Evolutionary conservation across 768 basidiomycete species (phyloP), one percentile per base, ranked within the genome.

Genomic region (Naganishia antarctica): DNA sequence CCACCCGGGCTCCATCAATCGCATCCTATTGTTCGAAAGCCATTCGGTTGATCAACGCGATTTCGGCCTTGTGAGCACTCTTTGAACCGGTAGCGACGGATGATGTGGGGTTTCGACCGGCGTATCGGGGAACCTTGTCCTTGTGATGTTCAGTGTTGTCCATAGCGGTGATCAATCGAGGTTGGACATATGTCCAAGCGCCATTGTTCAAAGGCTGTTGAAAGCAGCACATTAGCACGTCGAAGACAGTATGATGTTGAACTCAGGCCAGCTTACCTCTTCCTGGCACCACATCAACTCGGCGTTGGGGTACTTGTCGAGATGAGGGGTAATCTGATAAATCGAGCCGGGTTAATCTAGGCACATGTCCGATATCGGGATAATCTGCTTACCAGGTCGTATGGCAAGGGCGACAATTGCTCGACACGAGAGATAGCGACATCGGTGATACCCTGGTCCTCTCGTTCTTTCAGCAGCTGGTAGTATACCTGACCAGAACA

Each of bases 401-500:
- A 97, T 51, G 96, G 96, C 84, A 99, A 90, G 0, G 96, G 96
- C 28, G 91, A 93, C 61, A 98, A 74, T 79, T 99, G 96, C 77
- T 99, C 96, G 46, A 99, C 76, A 51, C 96, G 83, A 70, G 90
- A 93, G 73, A 99, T 96, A 26, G 87, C 94, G 68, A 99, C 83
- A 75, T 98, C 89, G 67, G 88, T 90, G 80, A 94, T 86, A 23
- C 90, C 91, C 66, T 85, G 85, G 45, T 88, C 88, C 76, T 94
- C 90, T 63, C 96, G 88, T 73, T 96, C 93, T 72, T 89, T 86
- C 26, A 92, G 76, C 44, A 99, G 84, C 31, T 89, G 82, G 73
- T 88, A 85, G 81, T 99, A 99, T 47, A 98, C 91, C 82, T 99
- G 94, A 68, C 93, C 91, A 85, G 87, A 83, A 81, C 93, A 94